Evolutionary conservation across 148 eudicot genomes (phyloP).

Genomic region (Cornus suecica): DNA sequence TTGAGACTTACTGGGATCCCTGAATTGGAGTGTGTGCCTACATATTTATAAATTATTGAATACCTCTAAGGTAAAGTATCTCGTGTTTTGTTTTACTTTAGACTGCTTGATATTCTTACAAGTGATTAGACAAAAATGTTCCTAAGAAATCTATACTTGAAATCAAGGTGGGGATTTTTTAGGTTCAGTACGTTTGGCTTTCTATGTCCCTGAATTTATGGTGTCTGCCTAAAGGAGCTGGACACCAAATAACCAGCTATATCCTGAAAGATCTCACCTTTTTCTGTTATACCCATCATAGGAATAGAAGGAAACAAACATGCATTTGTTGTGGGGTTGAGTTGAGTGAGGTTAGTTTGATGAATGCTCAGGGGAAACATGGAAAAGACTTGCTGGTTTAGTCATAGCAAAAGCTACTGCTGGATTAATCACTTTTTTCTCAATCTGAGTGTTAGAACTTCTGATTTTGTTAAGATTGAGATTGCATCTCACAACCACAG

Average conservation of each 20-base stretch:
- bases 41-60: background rate
- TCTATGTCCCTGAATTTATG: background rate
- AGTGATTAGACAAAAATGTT: too few species aligned
- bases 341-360: too few species aligned
- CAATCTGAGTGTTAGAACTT: background rate
- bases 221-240: background rate
- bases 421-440: background rate
- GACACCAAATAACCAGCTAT: background rate
- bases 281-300: background rate
- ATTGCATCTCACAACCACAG: background rate
- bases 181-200: background rate
- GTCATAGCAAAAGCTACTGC: background rate
- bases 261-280: background rate
- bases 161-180: background rate
- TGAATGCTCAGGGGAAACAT: too few species aligned
- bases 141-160: too few species aligned
- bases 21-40: background rate
- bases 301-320: background rate
- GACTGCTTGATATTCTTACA: too few species aligned
- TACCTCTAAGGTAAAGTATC: background rate
- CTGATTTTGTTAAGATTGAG: background rate
- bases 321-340: background rate
- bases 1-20: background rate
- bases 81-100: background rate
- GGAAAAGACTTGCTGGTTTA: background rate